Conservation (phyloP, 352 stramenopile genomes). For the Thraustotheca clavata region DNA sequence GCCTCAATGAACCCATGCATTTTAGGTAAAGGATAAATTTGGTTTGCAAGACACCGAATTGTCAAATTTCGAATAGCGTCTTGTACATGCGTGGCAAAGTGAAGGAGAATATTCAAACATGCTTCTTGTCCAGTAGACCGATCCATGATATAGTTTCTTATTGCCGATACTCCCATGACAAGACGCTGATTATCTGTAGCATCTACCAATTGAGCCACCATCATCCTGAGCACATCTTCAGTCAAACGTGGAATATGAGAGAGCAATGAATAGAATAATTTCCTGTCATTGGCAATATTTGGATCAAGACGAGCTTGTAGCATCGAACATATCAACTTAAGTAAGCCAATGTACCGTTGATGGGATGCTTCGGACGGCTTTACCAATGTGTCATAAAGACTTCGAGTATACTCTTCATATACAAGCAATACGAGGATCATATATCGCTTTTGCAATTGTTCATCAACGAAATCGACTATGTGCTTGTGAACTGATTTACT, state of each 20-base stretch:
- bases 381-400: conserved; percentile 5
- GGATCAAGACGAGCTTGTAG: conserved; percentile 8
- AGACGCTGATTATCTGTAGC: conserved; percentile 37
- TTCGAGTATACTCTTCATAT: conserved; percentile 16
- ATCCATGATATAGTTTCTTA: conserved; percentile 64
- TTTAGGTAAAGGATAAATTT: conserved; percentile 48
- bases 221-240: conserved; percentile 45
- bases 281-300: conserved; percentile 40
- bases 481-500: neutral
- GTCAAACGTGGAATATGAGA: conserved; percentile 45
- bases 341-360: neutral
- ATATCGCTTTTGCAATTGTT: conserved; percentile 18
- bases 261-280: conserved; percentile 53
- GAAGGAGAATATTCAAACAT: conserved; percentile 51
- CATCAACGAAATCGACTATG: conserved; percentile 13
- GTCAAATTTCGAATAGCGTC: conserved; percentile 55
- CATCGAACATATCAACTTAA: conserved; percentile 7
- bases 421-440: conserved; percentile 7
- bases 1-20: conserved; percentile 53
- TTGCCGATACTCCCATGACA: conserved; percentile 59
- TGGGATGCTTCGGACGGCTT: neutral
- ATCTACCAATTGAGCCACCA: conserved; percentile 35
- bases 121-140: conserved; percentile 40
- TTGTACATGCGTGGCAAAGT: conserved; percentile 58
- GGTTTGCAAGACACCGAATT: conserved; percentile 71